phyloP scores from a whole-genome alignment of 495 filamentous ascomycete species.

The Bacidia gigantensis region DNA sequence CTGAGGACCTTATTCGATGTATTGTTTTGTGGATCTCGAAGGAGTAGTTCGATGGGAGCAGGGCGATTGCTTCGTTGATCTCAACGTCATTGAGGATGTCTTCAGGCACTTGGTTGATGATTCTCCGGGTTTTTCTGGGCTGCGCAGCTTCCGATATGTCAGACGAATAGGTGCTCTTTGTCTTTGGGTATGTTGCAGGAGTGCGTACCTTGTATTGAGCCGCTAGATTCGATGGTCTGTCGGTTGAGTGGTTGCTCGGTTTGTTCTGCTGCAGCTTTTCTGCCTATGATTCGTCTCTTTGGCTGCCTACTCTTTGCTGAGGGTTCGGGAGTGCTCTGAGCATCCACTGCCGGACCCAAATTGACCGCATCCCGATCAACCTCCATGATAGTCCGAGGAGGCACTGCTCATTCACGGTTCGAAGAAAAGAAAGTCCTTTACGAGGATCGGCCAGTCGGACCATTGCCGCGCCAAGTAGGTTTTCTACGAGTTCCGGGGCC shows the following conservation, averaged over 20 bases:
- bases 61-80: conserved; percentile 75
- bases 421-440: background rate
- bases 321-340: background rate
- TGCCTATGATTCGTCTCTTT: conserved; percentile 68
- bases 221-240: conserved; percentile 45
- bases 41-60: conserved; percentile 86
- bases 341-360: conserved; percentile 3
- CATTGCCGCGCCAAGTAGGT: too few relatives aligned
- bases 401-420: background rate
- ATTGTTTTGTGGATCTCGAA: conserved; percentile 99
- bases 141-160: conserved; percentile 32
- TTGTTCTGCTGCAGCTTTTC: conserved; percentile 45
- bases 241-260: conserved; percentile 24
- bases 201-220: conserved; percentile 45
- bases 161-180: background rate
- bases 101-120: conserved; percentile 77
- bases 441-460: background rate
- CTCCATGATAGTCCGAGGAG: conserved; percentile 10
- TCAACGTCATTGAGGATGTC: conserved; percentile 76
- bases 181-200: too few relatives aligned
- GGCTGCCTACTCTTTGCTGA: conserved; percentile 33
- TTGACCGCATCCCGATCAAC: conserved; percentile 11
- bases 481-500: too few relatives aligned
- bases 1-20: conserved; percentile 70
- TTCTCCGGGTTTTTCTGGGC: conserved; percentile 53